Base-by-base conservation (phyloP, 2,329 filamentous ascomycete species). In the Apiospora saccharicola region DNA sequence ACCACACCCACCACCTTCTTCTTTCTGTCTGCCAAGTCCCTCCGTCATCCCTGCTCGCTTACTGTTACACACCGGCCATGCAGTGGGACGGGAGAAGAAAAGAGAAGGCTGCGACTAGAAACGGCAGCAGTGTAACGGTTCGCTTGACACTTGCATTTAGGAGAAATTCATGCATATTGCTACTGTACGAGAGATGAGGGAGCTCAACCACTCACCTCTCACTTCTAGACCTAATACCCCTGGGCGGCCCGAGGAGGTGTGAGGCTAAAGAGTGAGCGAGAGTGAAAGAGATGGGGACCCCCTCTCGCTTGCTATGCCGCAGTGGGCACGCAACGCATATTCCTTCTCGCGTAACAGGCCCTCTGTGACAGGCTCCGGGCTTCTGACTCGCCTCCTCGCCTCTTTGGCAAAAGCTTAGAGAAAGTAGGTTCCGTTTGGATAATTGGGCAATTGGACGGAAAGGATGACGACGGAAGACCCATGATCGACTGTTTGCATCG, bases 101-200 rank as follows among this genome's bases (percentile, higher is more conserved):
- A 6, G 19, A n/a, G 30, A 61, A 53, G 53, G 30, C 7, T 37
- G 53, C 53, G 30, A 22, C 53, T 19, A 4, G 7, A 19, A 24
- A 12, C 57, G 57, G 30, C 19, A 41, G n/a, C 3, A 64, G 34
- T 64, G 57, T 64, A 64, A 64, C 57, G 19, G 57, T 64, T 64
- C 57, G 57, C 57, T 64, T 64, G 34, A 41, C 57, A 41, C 57
- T 34, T 41, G 57, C 57, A 64, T 64, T n/a, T 6, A 37, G 57
- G 57, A 41, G 34, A n/a, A 64, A 64, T 64, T 41, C 57, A 64
- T 64, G 57, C 57, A 41, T 64, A 64, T 64, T 64, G n/a, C 30
- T 64, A 14, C 30, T 30, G 26, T 30, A 30, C 2, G 34, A 41
- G 34, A 64, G 57, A 37, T 64, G 34, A 64, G 57, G 16, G 19